Conservation (phyloP, 352 stramenopile species). For the Globisporangium uncinulatum region DNA sequence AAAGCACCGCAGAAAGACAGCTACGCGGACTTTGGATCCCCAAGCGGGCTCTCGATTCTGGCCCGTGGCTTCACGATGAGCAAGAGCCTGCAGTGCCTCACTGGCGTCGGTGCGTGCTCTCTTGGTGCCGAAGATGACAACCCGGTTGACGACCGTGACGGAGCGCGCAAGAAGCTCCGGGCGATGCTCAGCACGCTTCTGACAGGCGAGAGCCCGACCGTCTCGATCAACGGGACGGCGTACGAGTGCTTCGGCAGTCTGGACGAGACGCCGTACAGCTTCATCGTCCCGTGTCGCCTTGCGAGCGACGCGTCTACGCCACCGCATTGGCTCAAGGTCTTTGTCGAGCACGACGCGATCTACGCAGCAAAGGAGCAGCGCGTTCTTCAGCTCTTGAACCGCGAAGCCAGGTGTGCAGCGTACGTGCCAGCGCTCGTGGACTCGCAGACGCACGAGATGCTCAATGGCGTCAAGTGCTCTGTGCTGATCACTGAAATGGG, state of each 20-base stretch:
- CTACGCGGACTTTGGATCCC: constrained; percentile 4
- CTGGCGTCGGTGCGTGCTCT: constrained; percentile 17
- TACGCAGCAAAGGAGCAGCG: constrained; percentile 47
- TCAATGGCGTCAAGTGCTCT: constrained; percentile 33
- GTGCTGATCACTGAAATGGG: constrained; percentile 40
- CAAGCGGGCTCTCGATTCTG: background rate
- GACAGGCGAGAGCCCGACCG: background rate
- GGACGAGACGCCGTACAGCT: constrained; percentile 37
- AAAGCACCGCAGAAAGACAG: background rate
- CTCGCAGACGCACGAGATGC: constrained; percentile 21
- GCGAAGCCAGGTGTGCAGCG: constrained; percentile 10
- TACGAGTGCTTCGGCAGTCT: constrained; percentile 14
- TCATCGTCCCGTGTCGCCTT: constrained; percentile 29
- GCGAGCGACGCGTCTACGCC: background rate
- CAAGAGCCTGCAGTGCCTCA: constrained; percentile 22
- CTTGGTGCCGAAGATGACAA: constrained; percentile 8
- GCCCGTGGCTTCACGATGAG: constrained; percentile 19
- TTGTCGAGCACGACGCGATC: constrained; percentile 47
- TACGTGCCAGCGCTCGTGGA: constrained; percentile 36
- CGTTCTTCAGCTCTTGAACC: constrained; percentile 37
- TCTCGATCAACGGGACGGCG: constrained; percentile 7
- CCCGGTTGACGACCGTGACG: constrained; percentile 3
- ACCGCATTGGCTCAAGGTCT: constrained; percentile 42
- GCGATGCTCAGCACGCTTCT: constrained; percentile 10
- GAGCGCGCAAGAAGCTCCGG: constrained; percentile 14